Evolutionary conservation across 2,329 filamentous ascomycete species (phyloP), one percentile per base, ranked within the genome.

Genomic region (Trichophyton rubrum): DNA sequence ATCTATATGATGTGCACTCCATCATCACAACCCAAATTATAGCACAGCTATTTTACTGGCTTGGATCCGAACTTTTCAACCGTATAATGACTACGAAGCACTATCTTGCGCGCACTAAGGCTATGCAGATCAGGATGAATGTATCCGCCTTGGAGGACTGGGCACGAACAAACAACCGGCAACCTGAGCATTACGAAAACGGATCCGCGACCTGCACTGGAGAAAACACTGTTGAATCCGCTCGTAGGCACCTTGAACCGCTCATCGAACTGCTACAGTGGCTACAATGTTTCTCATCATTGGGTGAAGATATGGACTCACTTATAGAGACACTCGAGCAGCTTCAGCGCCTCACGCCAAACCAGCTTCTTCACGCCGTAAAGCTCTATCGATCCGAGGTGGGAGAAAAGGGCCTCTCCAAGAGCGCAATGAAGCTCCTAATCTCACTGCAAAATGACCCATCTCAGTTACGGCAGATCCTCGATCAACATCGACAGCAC

Each of bases 101-200:
- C 71, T 99, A 96, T 69, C 80, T 99, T 8, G 92, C 93, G 4
- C 83, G 93, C 59, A 99, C 93, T 17, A 99, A 99, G 74, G 93
- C 93, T 2, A 99, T 99, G 93, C 93, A 99, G 72, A 97, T 99
- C 67, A 89, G 93, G 66, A 97, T 99, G 91, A 99, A 99, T 71
- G 85, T 99, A 5, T 97, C 93, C 0, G 87, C 86, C 6, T 78
- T 99, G 20, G 93, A 99, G 73, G 93, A 99, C 70, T 99, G 93
- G 93, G 92, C 93, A 1, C 83, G 92, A 33, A 82, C 84, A 15
- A 99, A 99, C 74, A 97, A 96, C 71, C 84, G 93, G 30, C 87
- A 95, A 66, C 90, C 93, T 1, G 93, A 97, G 70, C 92, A 97
- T 73, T 97, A 90, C 71, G 92, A 99, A 72, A 87, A 90, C 67